Percentiles rank a stretch among this genome's conserved stretches.
Evolutionary conservation across 2,329 filamentous ascomycete genomes (phyloP).

Genomic region (Aureobasidium zeae): DNA sequence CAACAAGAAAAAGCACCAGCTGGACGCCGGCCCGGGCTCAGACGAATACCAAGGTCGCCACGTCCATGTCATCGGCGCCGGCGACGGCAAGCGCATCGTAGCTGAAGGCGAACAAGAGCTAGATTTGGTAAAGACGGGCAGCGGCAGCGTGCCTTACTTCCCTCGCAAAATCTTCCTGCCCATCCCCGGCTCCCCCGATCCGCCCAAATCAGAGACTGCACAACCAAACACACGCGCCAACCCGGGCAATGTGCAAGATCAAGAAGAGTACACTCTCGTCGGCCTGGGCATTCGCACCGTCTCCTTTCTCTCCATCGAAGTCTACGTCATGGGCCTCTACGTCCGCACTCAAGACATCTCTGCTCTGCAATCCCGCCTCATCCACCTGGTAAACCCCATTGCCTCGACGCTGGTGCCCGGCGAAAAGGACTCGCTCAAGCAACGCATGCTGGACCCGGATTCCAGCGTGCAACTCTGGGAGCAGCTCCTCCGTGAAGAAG

Average conservation of each 20-base stretch:
- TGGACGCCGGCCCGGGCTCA: conserved; percentile 27
- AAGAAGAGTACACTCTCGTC: conserved; percentile 73
- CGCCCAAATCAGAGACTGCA: conserved; percentile 16
- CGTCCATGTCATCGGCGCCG: conserved; percentile 52
- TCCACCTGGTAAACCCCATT: conserved; percentile 63
- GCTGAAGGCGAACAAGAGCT: conserved; percentile 45
- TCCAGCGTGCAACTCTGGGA: conserved; percentile 67
- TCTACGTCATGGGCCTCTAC: conserved; percentile 92
- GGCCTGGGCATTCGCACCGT: conserved; percentile 84
- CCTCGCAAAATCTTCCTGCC: conserved; percentile 62
- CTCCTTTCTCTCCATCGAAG: conserved; percentile 70
- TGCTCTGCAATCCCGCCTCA: conserved; percentile 65
- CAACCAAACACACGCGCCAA: conserved; percentile 26
- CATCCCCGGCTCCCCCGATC: conserved; percentile 26
- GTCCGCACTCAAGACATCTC: conserved; percentile 75
- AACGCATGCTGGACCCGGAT: conserved; percentile 58
- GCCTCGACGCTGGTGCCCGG: conserved; percentile 75
- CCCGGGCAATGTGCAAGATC: conserved; percentile 29
- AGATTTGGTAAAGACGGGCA: conserved; percentile 73
- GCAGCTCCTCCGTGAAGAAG: conserved; percentile 54
- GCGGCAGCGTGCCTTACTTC: conserved; percentile 68
- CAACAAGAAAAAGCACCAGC: conserved; percentile 22
- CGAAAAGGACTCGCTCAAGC: conserved; percentile 67
- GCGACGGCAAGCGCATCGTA: conserved; percentile 44
- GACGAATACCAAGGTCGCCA: conserved; percentile 45